phyloP scores from a whole-genome alignment of 768 basidiomycete genomes.

The Boletus pseudopeckii region DNA sequence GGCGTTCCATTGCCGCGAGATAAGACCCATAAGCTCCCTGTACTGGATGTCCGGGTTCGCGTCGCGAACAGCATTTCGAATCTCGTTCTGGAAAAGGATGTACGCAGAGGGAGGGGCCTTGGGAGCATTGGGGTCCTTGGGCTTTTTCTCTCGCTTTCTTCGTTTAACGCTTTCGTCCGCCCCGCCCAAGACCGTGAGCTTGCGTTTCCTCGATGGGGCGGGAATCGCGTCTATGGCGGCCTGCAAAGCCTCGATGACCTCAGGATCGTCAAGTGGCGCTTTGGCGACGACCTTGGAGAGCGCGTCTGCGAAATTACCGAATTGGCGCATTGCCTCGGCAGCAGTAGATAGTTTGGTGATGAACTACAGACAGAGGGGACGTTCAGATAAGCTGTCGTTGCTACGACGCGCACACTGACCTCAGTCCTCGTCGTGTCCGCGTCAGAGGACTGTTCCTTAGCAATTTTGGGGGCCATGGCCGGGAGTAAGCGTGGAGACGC shows the following conservation, averaged over 20 bases:
- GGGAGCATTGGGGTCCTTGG: constrained; percentile 88
- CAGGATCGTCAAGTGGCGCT: constrained; percentile 32
- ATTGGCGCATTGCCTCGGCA: constrained; percentile 61
- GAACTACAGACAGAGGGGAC: constrained; percentile 42
- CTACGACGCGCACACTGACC: constrained; percentile 22
- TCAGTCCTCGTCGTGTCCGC: constrained; percentile 28
- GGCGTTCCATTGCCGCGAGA: constrained; percentile 70
- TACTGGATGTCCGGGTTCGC: constrained; percentile 63
- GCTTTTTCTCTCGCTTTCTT: constrained; percentile 50
- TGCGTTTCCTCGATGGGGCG: constrained; percentile 50
- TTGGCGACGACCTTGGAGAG: constrained; percentile 51
- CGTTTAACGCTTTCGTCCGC: constrained; percentile 37
- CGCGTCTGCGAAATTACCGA: constrained; percentile 56
- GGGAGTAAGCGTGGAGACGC: constrained; percentile 20
- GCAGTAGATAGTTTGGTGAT: constrained; percentile 50
- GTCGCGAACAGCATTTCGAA: constrained; percentile 69
- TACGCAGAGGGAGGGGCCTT: constrained; percentile 93
- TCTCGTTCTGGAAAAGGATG: constrained; percentile 90
- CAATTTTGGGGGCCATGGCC: constrained; percentile 25
- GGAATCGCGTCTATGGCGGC: constrained; percentile 31
- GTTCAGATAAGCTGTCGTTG: constrained; percentile 17
- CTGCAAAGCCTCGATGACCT: constrained; percentile 28
- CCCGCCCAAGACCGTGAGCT: constrained; percentile 31
- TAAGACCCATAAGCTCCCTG: constrained; percentile 65
- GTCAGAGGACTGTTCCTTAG: constrained; percentile 27